Conservation (phyloP, 2,329 filamentous ascomycete genomes). For the Stagonosporopsis cucurbitacearum region DNA sequence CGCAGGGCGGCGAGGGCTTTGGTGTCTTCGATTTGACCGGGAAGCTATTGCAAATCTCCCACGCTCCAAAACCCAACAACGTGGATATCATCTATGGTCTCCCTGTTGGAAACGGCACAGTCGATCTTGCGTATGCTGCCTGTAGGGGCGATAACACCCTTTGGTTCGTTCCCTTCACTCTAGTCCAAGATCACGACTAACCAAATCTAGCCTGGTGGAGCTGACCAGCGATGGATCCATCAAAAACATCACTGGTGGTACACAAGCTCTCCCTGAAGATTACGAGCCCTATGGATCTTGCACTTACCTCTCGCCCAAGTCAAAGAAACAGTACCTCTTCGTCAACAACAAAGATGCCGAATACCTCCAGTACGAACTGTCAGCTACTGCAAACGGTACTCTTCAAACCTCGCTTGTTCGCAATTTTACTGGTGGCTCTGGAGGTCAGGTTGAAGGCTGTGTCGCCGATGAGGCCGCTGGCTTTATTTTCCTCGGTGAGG, state of each 20-base stretch:
- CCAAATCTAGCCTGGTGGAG: conserved; percentile 56
- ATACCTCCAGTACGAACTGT: conserved; percentile 62
- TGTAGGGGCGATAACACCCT: conserved; percentile 61
- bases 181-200: not conserved
- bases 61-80: conserved; percentile 60
- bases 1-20: conserved; percentile 57
- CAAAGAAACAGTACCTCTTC: conserved; percentile 60
- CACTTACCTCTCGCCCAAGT: conserved; percentile 57
- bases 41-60: conserved; percentile 55
- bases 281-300: conserved; percentile 61
- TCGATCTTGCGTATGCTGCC: conserved; percentile 60
- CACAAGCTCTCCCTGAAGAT: conserved; percentile 54
- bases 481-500: conserved; percentile 60
- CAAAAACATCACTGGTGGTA: conserved; percentile 53
- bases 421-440: conserved; percentile 59
- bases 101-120: conserved; percentile 50
- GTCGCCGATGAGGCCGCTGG: conserved; percentile 60
- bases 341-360: conserved; percentile 62
- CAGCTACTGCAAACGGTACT: conserved; percentile 48
- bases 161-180: conserved; percentile 51
- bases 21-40: conserved; percentile 59
- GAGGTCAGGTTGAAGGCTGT: conserved; percentile 63
- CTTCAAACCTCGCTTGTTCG: conserved; percentile 58
- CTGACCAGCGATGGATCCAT: conserved; percentile 57
- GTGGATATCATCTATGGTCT: conserved; percentile 63